Conservation (phyloP, 352 stramenopile genomes). For the Peronospora destructor region DNA sequence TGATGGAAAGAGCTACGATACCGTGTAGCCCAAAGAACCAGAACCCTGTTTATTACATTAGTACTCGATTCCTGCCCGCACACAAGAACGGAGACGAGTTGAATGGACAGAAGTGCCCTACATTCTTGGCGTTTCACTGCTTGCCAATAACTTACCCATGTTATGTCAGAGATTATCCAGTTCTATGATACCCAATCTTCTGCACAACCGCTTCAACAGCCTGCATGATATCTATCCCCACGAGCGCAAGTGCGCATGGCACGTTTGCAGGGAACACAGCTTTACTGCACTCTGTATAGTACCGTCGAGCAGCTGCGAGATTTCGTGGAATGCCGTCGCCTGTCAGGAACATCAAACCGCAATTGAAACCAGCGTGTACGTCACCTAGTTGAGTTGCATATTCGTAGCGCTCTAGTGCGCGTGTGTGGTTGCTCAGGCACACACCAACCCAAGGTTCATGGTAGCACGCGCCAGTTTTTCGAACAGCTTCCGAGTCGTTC, state of each 20-base stretch:
- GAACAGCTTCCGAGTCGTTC: slow-evolving; percentile 69
- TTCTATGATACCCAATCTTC: slow-evolving; percentile 5
- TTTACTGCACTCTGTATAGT: slow-evolving; percentile 45
- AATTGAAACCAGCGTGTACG: slow-evolving; percentile 55
- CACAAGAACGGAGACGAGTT: slow-evolving; percentile 13
- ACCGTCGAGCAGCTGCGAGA: slow-evolving; percentile 38
- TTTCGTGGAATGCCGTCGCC: slow-evolving; percentile 40
- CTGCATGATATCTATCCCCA: slow-evolving; percentile 27
- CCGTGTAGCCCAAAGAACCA: slow-evolving; percentile 33
- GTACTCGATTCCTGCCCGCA: slow-evolving; percentile 8
- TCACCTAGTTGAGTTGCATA: slow-evolving; percentile 49
- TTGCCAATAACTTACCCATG: slow-evolving; percentile 19
- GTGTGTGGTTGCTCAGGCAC: slow-evolving; percentile 43
- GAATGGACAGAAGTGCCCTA: slow-evolving; percentile 25
- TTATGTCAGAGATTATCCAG: neutral
- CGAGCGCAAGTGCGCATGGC: slow-evolving; percentile 42
- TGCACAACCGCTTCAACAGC: slow-evolving; percentile 5
- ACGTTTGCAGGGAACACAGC: slow-evolving; percentile 56
- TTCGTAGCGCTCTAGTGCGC: slow-evolving; percentile 48
- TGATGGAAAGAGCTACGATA: slow-evolving; percentile 59
- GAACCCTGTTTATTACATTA: slow-evolving; percentile 18
- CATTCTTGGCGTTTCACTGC: slow-evolving; percentile 2
- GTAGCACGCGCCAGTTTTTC: slow-evolving; percentile 56
- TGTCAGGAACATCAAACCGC: slow-evolving; percentile 47
- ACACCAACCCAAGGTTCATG: slow-evolving; percentile 55